Base-by-base conservation (phyloP, 192 early-diverging fungal genomes). In the Mortierella antarctica region DNA sequence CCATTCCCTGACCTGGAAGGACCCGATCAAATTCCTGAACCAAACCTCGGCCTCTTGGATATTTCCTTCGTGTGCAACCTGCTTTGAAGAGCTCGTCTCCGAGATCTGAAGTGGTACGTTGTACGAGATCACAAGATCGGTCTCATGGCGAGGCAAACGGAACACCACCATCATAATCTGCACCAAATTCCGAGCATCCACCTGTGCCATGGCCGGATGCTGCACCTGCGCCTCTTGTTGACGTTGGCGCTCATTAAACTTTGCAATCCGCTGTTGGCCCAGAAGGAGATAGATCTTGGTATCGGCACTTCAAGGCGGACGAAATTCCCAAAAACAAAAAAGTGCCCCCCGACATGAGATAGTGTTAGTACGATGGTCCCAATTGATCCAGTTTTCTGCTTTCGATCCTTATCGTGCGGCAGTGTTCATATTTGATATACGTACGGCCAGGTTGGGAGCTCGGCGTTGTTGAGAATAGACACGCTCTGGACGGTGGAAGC, bases 91-190 rank as follows among this genome's bases (percentile, higher is more conserved):
- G 58, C 90, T 92, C 0, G 45, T 20, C 4, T 64, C 53, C 20
- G 90, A 88, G 46, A 95, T 79, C 6, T 77, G 69, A 2, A 90
- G 59, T 1, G 95, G 94, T 0, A 88, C 86, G 72, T 97, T 96
- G 55, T 89, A 83, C 0, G 95, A 89, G 6, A 97, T 84, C 7
- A 96, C 85, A 12, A 97, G 70, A 61, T 97, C 96, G 0, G 95
- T 93, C 6, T 74, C 51, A 13, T 92, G 89, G 2, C 86, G 70
- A 0, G 91, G 89, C 48, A 97, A 53, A 17, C 95, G 88, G 20
- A 96, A 51, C 13, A 95, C 83, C 10, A 92, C 91, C 82, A 98
- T 80, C 18, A 91, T 83, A 40, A 97, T 83, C 46, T 85, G 72
- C 0, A 96, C 88, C 1, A 72, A 18, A 81, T 95, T 95, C 5